These are phyloP conservation scores for Begonia peltatifolia DNA, from an alignment of 306 rosid genomes.

Conservation along the genomic window DNA sequence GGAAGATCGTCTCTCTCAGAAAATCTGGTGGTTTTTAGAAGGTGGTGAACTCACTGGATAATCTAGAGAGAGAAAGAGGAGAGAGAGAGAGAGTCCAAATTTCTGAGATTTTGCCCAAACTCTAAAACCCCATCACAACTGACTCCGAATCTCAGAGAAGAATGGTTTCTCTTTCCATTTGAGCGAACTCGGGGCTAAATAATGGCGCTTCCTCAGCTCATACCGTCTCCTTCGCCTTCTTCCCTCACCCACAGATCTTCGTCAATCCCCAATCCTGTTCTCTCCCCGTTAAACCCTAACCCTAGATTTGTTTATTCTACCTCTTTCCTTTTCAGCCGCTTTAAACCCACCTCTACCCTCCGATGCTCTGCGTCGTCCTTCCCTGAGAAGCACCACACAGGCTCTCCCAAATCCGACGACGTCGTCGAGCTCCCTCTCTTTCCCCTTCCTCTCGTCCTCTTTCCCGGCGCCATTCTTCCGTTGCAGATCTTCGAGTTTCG, in stretches of 20 bases:
- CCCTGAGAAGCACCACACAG: conserved; percentile 68
- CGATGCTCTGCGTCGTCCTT: conserved; percentile 78
- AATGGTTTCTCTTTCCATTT: too few relatives aligned
- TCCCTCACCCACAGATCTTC: conserved; percentile 31
- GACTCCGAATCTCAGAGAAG: too few relatives aligned
- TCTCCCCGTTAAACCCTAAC: conserved; percentile 19
- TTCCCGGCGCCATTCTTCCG: conserved; percentile 93
- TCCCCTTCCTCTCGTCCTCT: conserved; percentile 79
- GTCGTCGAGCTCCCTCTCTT: conserved; percentile 84
- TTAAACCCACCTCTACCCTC: conserved; percentile 16
- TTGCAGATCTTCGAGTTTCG: conserved; percentile 98
- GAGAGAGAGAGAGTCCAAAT: too few relatives aligned
- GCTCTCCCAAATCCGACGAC: conserved; percentile 61
- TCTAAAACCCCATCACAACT: too few relatives aligned
- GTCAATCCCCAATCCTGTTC: conserved; percentile 31
- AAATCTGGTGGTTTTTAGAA: too few relatives aligned
- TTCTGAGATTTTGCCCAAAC: too few relatives aligned
- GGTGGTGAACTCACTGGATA: too few relatives aligned
- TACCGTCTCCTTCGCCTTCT: conserved; percentile 51
- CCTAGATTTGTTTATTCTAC: conserved; percentile 25
- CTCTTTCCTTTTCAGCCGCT: conserved; percentile 18
- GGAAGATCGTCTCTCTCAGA: too few relatives aligned
- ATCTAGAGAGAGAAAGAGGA: too few relatives aligned
- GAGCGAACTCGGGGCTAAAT: too few relatives aligned
- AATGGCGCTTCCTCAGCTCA: conserved; percentile 77